Base-by-base conservation (phyloP, 108 stramenopile genomes). In the Chaetoceros muelleri region DNA sequence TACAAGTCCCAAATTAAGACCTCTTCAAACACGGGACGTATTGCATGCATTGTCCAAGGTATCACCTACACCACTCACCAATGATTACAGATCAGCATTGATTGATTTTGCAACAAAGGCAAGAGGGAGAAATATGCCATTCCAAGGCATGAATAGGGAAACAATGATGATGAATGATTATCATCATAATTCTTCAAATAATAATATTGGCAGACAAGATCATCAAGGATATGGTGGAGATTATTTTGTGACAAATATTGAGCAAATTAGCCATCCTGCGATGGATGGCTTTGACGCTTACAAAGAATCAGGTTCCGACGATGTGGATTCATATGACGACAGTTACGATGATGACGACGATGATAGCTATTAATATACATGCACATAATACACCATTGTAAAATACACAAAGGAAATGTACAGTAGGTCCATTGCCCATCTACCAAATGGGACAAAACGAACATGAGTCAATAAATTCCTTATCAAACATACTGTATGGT, bases 21-120 rank as follows among this genome's bases (percentile, higher is more conserved):
- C 24, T 21, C 70, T 86, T 10, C 65, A 65, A 27, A 69, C 54
- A 8, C 63, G 70, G 30, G 85, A 88, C 71, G 66, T 82, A 17
- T 28, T 59, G 46, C 53, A 57, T 21, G 82, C 81, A 34, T 53
- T 81, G 40, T 28, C 54, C 47, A 26, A 30, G 16, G 62, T 70
- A 16, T 46, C 60, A 52, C 81, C 87, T 3, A 80, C 87, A 24
- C 79, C 55, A 1, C 67, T 70, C 27, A 57, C 73, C 8, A 23
- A 28, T n/a, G 46, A 61, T 1, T 80, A 80, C 56, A n/a, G 61
- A 24, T 25, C 46, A 21, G 66, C 71, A 19, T 26, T 79, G 29
- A 57, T 52, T 2, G 0, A 28, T n/a, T 79, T 69, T 55, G 30
- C 53, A 13, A 26, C 34, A 40, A 40, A 40, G 34, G 34, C 34